Evolutionary conservation across 805 yeast genomes (phyloP).

Genomic region (Wickerhamiella occidentalis): DNA sequence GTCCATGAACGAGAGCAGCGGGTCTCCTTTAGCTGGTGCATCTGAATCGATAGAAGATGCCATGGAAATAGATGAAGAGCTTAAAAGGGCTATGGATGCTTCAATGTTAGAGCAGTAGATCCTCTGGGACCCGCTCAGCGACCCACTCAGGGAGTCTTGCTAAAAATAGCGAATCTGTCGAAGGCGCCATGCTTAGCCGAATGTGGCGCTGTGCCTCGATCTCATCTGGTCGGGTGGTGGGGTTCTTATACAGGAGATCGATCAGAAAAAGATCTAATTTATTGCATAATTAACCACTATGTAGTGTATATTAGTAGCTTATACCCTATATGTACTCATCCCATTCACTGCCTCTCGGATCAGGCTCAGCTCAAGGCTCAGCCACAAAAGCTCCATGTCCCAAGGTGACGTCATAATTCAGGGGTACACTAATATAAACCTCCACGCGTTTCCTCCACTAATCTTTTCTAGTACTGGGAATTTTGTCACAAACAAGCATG

Average conservation of each 20-base stretch:
- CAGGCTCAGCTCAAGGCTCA: background rate
- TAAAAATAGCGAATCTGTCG: background rate
- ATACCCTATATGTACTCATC: too few species aligned
- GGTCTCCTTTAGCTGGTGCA: background rate
- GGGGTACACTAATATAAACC: background rate
- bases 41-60: background rate
- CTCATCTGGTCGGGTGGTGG: too few species aligned
- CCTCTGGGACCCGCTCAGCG: too few species aligned
- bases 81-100: conserved; percentile 11
- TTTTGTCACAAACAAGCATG: background rate
- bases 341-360: too few species aligned
- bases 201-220: background rate
- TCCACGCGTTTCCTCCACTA: background rate
- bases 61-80: conserved; percentile 13
- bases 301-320: too few species aligned
- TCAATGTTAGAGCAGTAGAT: background rate
- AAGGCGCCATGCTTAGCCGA: background rate
- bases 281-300: too few species aligned
- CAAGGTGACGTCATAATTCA: background rate
- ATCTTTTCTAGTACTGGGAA: too few species aligned
- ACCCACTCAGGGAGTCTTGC: too few species aligned
- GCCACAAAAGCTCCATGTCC: background rate
- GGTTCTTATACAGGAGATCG: too few species aligned
- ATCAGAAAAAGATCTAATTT: background rate
- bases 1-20: conserved; percentile 12